phyloP scores from a whole-genome alignment of 345 rosid species.

The Acer campestre region DNA sequence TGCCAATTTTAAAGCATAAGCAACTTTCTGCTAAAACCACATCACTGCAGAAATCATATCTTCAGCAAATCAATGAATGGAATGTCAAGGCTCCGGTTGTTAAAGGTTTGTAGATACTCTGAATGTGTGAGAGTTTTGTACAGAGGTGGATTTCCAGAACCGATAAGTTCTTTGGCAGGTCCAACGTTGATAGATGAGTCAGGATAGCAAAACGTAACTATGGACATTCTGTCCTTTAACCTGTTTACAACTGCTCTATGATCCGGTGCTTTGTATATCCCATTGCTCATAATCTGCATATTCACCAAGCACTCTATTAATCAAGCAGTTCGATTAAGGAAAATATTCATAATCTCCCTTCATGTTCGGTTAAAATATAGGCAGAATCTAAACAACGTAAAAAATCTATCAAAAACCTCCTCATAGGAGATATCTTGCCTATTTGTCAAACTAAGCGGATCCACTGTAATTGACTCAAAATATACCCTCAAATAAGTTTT shows the following conservation, averaged over 20 bases:
- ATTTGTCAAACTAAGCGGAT: no score
- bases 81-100: slow-evolving; percentile 25
- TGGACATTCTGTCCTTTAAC: slow-evolving; percentile 34
- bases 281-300: slow-evolving; percentile 40
- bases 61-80: slow-evolving; percentile 20
- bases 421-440: no score
- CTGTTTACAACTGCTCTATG: slow-evolving; percentile 50
- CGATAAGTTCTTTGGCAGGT: slow-evolving; percentile 33
- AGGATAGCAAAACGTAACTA: slow-evolving; percentile 42
- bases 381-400: no score
- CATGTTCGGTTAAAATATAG: no score
- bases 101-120: slow-evolving; percentile 24
- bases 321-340: no score
- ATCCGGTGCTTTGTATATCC: slow-evolving; percentile 41
- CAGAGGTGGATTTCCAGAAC: slow-evolving; percentile 23
- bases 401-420: no score
- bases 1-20: not conserved
- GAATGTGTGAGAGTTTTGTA: slow-evolving; percentile 32
- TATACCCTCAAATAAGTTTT: no score
- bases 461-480: no score
- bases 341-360: no score
- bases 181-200: slow-evolving; percentile 29
- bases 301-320: not conserved
- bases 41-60: not conserved
- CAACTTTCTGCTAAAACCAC: not conserved